Evolutionary conservation across 2,329 filamentous ascomycete genomes (phyloP), one percentile per base, ranked within the genome.

Genomic region (Aspergillus puulaauensis): DNA sequence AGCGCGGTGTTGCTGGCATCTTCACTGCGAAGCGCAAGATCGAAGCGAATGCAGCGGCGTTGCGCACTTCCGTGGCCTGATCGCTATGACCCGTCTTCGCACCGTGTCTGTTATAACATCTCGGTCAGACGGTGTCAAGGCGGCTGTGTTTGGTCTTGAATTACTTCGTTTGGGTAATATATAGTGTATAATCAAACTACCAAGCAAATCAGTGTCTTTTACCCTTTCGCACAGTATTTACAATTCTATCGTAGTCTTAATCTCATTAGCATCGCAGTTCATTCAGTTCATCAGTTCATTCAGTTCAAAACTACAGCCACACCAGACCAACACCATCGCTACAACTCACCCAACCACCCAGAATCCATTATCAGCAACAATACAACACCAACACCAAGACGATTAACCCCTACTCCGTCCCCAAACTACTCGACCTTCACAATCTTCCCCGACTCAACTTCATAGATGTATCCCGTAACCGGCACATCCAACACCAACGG

Each of bases 21-120:
- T 93, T 93, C 6, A 97, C 92, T 3, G 93, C 93, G 49, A 95
- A 90, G 82, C 82, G 87, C 65, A 89, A 86, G 80, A 88, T 89
- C 54, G 79, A 73, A 12, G 58, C 65, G 15, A 55, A 54, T 31
- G 60, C 58, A 46, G 57, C 33, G 11, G 48, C 48, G 12, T 37
- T 37, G 12, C 35, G 35, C 2, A n/a, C 35, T 14, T 15, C 35
- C 12, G 12, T 14, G 15, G 35, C 35, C 14, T 21, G 46, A 35
- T 19, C 45, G 15, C n/a, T 17, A 33, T 3, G 15, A 37, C 1
- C 35, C 14, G 15, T n/a, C 35, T n/a, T 37, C 35, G 35, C 35
- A 37, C 35, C 35, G 35, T 37, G 12, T n/a, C 35, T 37, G 35
- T 37, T 6, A 37, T 6, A 37, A 37, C 15, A 37, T 37, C 35